A percentile compares a stretch with the other conserved stretches of the same genome.
These are phyloP conservation scores for Neofusicoccum cordaticola DNA, from an alignment of 2,329 filamentous ascomycete species.

Conservation along the genomic window DNA sequence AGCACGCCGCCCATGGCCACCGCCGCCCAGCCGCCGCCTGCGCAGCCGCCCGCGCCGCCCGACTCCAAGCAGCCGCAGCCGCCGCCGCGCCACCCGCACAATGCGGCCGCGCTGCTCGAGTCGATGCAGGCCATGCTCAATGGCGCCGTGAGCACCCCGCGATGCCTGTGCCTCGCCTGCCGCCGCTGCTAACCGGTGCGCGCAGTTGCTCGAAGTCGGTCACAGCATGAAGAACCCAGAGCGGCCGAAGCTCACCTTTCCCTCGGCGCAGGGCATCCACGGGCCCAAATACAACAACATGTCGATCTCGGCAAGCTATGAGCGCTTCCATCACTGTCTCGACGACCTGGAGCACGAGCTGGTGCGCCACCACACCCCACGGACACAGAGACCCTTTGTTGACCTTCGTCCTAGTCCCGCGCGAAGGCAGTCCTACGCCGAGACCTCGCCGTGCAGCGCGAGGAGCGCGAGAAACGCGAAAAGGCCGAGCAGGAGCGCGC, in stretches of 20 bases:
- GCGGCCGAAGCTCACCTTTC: constrained; percentile 25
- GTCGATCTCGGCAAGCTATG: constrained; percentile 40
- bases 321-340: constrained; percentile 50
- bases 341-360: constrained; percentile 51
- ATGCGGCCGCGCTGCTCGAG: constrained; percentile 33
- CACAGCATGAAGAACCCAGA: constrained; percentile 17
- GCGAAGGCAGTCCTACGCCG: constrained; percentile 35
- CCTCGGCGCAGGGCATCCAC: constrained; percentile 45
- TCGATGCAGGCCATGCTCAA: constrained; percentile 48
- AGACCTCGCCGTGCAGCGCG: constrained; percentile 36
- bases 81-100: background rate
- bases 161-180: background rate
- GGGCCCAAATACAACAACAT: constrained; percentile 40
- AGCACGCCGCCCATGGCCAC: no score
- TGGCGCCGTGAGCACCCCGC: constrained; percentile 39
- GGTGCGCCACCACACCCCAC: constrained; percentile 24
- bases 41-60: background rate
- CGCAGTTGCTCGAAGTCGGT: constrained; percentile 10
- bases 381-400: background rate
- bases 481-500: constrained; percentile 27
- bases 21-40: background rate
- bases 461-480: constrained; percentile 35
- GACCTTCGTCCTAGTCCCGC: constrained; percentile 17
- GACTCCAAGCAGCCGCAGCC: background rate
- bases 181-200: background rate